phyloP scores from a whole-genome alignment of 1,284 basidiomycete species.

The Ustilago crameri region DNA sequence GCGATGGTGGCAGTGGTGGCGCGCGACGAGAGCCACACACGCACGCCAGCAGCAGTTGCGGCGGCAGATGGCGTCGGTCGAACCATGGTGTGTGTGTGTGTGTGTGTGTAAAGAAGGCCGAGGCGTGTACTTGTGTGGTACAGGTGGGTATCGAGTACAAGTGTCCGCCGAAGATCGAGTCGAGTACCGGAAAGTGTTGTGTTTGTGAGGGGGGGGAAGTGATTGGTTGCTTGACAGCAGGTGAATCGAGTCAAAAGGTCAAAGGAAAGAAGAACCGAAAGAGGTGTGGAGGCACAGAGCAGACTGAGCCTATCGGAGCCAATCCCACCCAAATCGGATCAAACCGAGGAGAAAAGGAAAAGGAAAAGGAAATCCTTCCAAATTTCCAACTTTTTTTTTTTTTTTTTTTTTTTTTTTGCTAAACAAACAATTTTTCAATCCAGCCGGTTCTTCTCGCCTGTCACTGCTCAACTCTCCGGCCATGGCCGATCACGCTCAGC shows the following conservation, averaged over 20 bases:
- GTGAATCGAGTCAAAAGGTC: neutral
- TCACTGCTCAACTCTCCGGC: neutral
- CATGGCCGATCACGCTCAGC: slow-evolving; percentile 37
- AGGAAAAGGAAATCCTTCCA: slow-evolving; percentile 3
- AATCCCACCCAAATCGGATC: no score
- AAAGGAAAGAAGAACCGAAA: neutral
- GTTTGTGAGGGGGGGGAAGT: no score
- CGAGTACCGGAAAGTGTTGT: no score
- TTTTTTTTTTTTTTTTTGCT: slow-evolving; percentile 11
- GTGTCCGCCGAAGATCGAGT: no score
- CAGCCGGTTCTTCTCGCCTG: neutral
- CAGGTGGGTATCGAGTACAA: neutral
- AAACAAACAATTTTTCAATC: no score
- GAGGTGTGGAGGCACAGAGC: neutral
- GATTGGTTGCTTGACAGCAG: no score
- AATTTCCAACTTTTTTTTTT: slow-evolving; percentile 12
- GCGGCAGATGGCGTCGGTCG: slow-evolving; percentile 4
- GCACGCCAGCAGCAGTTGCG: slow-evolving; percentile 6
- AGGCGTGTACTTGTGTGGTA: neutral
- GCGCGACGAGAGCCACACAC: slow-evolving; percentile 28
- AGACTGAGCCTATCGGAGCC: no score
- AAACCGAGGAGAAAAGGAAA: no score
- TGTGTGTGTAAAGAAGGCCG: neutral
- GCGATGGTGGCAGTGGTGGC: slow-evolving; percentile 14
- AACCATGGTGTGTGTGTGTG: slow-evolving; percentile 18